Conservation (phyloP, 139 green algal genomes). For the Chlorella sp. region DNA sequence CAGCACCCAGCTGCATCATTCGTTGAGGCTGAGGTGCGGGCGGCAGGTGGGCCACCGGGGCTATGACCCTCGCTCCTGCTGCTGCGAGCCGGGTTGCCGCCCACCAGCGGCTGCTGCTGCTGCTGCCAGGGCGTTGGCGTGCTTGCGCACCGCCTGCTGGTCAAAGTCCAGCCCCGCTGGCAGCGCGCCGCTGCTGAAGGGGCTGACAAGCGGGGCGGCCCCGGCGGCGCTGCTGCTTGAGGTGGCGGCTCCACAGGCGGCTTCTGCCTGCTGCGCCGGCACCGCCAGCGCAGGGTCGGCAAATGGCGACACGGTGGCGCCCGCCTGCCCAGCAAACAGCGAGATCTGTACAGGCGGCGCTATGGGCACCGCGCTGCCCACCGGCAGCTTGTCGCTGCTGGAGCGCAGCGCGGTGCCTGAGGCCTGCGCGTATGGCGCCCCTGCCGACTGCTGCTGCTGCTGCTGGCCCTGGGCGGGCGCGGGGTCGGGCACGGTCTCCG, state of each 20-base stretch:
- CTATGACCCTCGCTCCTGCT: not conserved
- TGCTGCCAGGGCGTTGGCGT: slow-evolving; percentile 8
- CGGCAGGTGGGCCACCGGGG: not conserved
- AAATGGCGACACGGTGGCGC: slow-evolving; percentile 15
- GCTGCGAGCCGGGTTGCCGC: not conserved
- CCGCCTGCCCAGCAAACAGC: not conserved
- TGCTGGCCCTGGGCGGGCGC: not conserved
- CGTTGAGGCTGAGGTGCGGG: not conserved
- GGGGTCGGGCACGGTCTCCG: slow-evolving; percentile 2
- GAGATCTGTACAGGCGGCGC: not conserved
- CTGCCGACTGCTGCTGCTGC: not conserved
- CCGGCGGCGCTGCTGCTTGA: not conserved
- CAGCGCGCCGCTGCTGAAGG: slow-evolving; percentile 36
- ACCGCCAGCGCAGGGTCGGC: not conserved
- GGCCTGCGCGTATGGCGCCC: not conserved
- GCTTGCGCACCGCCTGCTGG: slow-evolving; percentile 1
- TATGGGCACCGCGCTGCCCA: not conserved
- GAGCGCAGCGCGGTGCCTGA: slow-evolving; percentile 11
- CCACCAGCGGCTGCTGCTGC: slow-evolving; percentile 9
- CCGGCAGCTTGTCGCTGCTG: not conserved
- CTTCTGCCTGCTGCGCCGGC: not conserved
- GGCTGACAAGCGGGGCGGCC: slow-evolving; percentile 11
- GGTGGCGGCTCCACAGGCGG: no score
- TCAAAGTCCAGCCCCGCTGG: slow-evolving; percentile 26
- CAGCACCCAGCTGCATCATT: not conserved